Evolutionary conservation across 306 rosid genomes (phyloP), one percentile per base, ranked within the genome.

Genomic region (Astragalus glycyphyllos): DNA sequence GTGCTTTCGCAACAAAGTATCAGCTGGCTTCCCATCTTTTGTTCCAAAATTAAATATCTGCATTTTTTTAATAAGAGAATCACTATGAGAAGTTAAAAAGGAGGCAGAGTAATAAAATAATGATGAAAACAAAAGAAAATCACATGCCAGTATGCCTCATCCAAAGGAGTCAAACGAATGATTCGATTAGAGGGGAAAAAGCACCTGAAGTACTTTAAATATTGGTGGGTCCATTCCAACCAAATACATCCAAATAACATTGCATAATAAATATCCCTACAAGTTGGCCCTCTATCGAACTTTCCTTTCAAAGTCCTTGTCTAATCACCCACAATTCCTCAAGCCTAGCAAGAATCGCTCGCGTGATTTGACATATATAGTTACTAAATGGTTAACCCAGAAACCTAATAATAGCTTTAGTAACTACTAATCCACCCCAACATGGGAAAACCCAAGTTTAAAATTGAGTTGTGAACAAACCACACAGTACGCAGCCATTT

Each of bases 1-100:
- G 59, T 91, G 97, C 65, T 82, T 79, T 57, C 78, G 81, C 16
- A 47, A 40, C 50, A 79, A 78, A 65, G 68, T 49, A 65, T 89
- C 84, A 6, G 95, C 90, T 31, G 96, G 91, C 81, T 79, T 89
- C 62, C 95, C 99, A 77, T 89, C 89, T 78, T 83, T 81, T 54
- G 99, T 89, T 23, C 99, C 99, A 82, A 84, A 91, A 74, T 77
- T 85, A 68, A 94, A 91, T 76, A 87, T 89, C 99, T 94, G 87
- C 35, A 64, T 64, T 63, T 81, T 63, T 48, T 65, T 15, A 69
- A 53, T n/a, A 46, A 50, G 71, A 51, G 69, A 65, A 29, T 53
- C 61, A 9, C 51, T 47, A 26, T 62, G 70, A 72, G 31, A 79
- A 51, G 53, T 37, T 51, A 56, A 57, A 58, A 51, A 8, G 34